Conservation (phyloP, 345 rosid genomes). For the Arabis alpina region DNA sequence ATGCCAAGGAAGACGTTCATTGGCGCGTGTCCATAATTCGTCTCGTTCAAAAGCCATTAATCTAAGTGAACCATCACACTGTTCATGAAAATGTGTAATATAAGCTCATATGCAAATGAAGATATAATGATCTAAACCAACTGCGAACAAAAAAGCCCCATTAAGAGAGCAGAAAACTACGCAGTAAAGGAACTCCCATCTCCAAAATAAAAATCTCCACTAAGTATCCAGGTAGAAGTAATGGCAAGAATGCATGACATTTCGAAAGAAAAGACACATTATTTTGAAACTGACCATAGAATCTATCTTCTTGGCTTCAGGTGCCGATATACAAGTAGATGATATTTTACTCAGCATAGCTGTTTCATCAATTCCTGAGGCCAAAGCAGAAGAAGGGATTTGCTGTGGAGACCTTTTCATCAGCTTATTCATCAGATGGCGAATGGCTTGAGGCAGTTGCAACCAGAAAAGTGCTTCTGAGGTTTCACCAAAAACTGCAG, state of each 20-base stretch:
- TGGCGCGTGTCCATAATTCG: constrained; percentile 88
- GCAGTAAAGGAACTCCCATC: constrained; percentile 6
- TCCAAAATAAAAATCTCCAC: constrained; percentile 8
- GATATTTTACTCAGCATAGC: constrained; percentile 59
- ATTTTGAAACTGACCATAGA: constrained; percentile 55
- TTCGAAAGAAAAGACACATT: constrained; percentile 2
- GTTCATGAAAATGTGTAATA: constrained; percentile 44
- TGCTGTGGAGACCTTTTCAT: constrained; percentile 59
- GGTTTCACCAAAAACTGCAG: constrained; percentile 91
- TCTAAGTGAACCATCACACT: constrained; percentile 71
- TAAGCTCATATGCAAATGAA: constrained; percentile 11
- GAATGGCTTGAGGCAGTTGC: constrained; percentile 87
- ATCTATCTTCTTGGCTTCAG: constrained; percentile 53
- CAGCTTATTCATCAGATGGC: constrained; percentile 71
- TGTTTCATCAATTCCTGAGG: constrained; percentile 50
- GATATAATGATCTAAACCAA: neutral
- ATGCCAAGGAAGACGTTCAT: constrained; percentile 93
- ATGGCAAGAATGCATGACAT: neutral
- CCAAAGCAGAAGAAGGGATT: constrained; percentile 39
- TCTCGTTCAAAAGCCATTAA: constrained; percentile 86
- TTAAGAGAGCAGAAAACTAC: constrained; percentile 11
- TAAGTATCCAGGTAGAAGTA: constrained; percentile 11
- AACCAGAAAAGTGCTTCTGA: constrained; percentile 95
- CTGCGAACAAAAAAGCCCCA: constrained; percentile 1
- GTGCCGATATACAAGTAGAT: constrained; percentile 55